phyloP scores from a whole-genome alignment of 1,284 basidiomycete genomes.

The Pseudozyma sp. region DNA sequence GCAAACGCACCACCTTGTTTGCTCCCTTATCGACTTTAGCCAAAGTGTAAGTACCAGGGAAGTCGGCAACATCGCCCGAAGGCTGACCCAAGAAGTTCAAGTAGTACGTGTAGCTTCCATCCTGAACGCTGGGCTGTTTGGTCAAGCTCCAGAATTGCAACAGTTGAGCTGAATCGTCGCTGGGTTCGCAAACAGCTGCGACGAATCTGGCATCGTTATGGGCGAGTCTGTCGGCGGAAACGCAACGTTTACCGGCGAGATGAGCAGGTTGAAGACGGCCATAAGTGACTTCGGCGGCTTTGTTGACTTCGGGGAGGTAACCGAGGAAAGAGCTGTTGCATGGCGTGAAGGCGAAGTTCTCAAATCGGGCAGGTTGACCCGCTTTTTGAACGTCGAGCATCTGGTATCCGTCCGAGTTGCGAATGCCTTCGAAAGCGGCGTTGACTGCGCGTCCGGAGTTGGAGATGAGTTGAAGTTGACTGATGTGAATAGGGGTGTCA shows the following conservation, averaged over 20 bases:
- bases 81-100: conserved; percentile 49
- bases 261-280: conserved; percentile 49
- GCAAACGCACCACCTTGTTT: conserved; percentile 39
- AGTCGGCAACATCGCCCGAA: conserved; percentile 23
- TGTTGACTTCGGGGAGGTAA: conserved; percentile 42
- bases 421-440: conserved; percentile 48
- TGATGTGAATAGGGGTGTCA: conserved; percentile 22
- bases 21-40: conserved; percentile 13
- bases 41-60: conserved; percentile 36
- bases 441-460: conserved; percentile 20
- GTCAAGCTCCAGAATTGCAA: conserved; percentile 52
- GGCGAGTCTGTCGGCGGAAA: conserved; percentile 34
- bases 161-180: conserved; percentile 51
- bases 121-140: conserved; percentile 34
- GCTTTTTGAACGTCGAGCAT: conserved; percentile 44
- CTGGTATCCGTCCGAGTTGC: conserved; percentile 42
- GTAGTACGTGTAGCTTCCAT: conserved; percentile 30
- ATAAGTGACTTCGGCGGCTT: conserved; percentile 41
- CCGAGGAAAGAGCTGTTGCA: conserved; percentile 42
- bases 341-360: conserved; percentile 45
- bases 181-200: conserved; percentile 35
- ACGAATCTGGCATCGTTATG: conserved; percentile 24
- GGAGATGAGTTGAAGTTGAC: conserved; percentile 40
- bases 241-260: conserved; percentile 42
- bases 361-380: conserved; percentile 24